Evolutionary conservation across 2,329 filamentous ascomycete species (phyloP).

Genomic region (Verticillium isaacii): DNA sequence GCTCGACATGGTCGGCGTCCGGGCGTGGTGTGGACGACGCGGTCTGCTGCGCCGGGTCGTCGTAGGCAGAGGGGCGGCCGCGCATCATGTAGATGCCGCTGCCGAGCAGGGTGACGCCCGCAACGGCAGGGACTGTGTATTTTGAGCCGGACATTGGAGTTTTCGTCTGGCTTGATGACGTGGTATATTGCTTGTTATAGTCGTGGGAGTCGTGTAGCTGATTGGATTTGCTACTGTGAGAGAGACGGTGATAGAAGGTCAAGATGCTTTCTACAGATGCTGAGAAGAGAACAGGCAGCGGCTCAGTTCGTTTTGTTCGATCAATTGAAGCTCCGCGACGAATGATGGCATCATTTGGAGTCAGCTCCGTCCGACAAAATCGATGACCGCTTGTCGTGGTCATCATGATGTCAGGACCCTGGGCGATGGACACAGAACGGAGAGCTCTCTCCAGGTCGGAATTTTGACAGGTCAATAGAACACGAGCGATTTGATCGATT

Average conservation of each 20-base stretch:
- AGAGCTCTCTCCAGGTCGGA: neutral
- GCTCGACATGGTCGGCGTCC: slow-evolving; percentile 4
- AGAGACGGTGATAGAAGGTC: neutral
- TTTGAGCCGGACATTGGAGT: slow-evolving; percentile 5
- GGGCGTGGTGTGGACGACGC: slow-evolving; percentile 3
- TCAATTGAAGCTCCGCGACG: slow-evolving; percentile 2
- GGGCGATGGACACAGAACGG: neutral
- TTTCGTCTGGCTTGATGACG: neutral
- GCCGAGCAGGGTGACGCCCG: slow-evolving; percentile 7
- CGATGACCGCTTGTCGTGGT: slow-evolving; percentile 11
- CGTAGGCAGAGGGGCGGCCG: slow-evolving; percentile 4
- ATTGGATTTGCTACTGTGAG: neutral
- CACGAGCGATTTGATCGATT: neutral
- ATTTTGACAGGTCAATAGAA: neutral
- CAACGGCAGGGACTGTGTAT: slow-evolving; percentile 5
- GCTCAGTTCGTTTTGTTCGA: neutral
- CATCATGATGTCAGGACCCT: slow-evolving; percentile 12
- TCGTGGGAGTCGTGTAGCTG: neutral
- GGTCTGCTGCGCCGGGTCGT: slow-evolving; percentile 5
- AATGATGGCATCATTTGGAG: slow-evolving; percentile 10
- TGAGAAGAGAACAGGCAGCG: too few relatives aligned
- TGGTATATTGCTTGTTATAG: too few relatives aligned
- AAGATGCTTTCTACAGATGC: neutral
- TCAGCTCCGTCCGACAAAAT: slow-evolving; percentile 3
- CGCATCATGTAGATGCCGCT: slow-evolving; percentile 9